These are phyloP conservation scores for Trypanosoma melophagium DNA, from an alignment of 208 protist species.

Conservation along the genomic window DNA sequence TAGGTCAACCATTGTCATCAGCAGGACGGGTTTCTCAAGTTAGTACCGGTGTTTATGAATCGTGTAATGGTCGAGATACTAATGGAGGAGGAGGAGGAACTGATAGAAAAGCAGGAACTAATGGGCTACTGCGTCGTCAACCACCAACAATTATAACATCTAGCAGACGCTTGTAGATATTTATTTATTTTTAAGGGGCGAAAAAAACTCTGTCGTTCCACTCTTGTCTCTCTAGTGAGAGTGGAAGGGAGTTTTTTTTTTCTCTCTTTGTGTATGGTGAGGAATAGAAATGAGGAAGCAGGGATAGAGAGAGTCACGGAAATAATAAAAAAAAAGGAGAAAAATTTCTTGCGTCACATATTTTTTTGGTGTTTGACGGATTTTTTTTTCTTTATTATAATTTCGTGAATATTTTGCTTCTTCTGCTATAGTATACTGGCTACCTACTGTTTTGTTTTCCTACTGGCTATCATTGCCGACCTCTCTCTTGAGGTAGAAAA, in stretches of 20 bases:
- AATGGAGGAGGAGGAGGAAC: slow-evolving; percentile 25
- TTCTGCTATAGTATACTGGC: too few relatives aligned
- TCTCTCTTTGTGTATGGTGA: not conserved
- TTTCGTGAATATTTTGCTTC: too few relatives aligned
- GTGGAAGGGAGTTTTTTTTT: not conserved
- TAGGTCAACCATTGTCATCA: slow-evolving; percentile 11
- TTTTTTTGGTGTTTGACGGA: slow-evolving; percentile 16
- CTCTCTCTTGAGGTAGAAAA: too few relatives aligned
- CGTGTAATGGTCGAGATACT: not conserved
- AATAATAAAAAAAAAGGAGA: slow-evolving; percentile 14
- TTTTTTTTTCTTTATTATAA: not conserved
- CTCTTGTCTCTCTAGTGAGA: not conserved
- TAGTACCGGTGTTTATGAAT: slow-evolving; percentile 6
- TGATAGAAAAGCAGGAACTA: slow-evolving; percentile 7
- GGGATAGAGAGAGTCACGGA: slow-evolving; percentile 19
- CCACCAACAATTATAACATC: slow-evolving; percentile 55
- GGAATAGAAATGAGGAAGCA: not conserved
- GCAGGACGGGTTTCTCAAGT: slow-evolving; percentile 11
- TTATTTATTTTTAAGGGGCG: not conserved
- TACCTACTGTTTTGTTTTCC: too few relatives aligned
- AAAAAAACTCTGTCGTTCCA: not conserved
- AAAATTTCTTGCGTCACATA: not conserved
- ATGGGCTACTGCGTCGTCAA: slow-evolving; percentile 34
- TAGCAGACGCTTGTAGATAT: slow-evolving; percentile 27
- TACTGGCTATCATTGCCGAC: too few relatives aligned